Base-by-base conservation (phyloP, 371 early-diverging fungal species). In the Mortierella sp. region DNA sequence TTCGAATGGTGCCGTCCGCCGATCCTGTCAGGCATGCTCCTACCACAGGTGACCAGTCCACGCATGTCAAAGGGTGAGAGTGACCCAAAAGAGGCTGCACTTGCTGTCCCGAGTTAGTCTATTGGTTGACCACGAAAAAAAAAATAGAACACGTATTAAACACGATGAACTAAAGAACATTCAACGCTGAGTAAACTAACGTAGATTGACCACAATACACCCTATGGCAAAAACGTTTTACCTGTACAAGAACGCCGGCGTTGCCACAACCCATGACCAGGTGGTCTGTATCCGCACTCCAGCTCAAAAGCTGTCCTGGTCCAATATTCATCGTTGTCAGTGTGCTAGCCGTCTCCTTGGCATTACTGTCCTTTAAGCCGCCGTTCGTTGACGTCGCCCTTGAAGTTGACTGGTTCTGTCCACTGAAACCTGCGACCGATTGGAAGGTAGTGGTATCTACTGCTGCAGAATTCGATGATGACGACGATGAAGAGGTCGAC, bases 41-140 rank as follows among this genome's bases (percentile, higher is more conserved):
- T 0, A 90, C 92, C 8, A 92, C 83, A 72, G 86, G 88, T 2
- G 92, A 91, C 93, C 93, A 93, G 76, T 92, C 93, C 2, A 92
- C 92, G 4, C 91, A 83, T 0, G 92, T 92, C 24, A 93, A 70
- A 11, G 89, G 88, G 28, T 84, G 80, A 14, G 90, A 87, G 48
- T 91, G 90, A 14, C 88, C 83, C 28, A 90, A 87, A 26, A 93
- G 87, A 45, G 89, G 89, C 31, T 91, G 86, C 8, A 88, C 83
- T 19, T 88, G 88, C 16, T 88, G 86, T 21, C 90, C 90, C n/a
- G 89, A 88, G 2, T 87, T 57, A 21, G 89, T 84, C 68, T 89
- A 89, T 42, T 8, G 8, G 2, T 34, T 0, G 3, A 34, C 9
- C 7, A 73, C 77, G 86, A 38, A 8, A 2, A 26, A 44, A 16